Evolutionary conservation across 2,329 filamentous ascomycete species (phyloP).

Genomic region (Trichoderma polysporum): DNA sequence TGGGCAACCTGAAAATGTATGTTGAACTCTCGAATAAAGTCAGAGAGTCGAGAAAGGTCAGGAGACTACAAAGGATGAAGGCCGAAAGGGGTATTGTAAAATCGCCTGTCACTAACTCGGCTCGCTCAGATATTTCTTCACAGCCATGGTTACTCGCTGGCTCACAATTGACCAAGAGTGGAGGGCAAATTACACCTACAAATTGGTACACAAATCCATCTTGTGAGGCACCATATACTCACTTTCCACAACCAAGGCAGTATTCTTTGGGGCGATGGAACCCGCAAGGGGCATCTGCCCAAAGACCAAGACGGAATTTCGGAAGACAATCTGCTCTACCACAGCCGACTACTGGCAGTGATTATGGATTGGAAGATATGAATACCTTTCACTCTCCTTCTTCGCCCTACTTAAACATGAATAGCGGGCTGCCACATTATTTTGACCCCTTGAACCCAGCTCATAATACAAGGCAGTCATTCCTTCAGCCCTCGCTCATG

Average conservation of each 20-base stretch:
- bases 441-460: neutral
- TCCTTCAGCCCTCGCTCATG: neutral
- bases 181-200: too few species aligned
- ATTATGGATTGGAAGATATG: neutral
- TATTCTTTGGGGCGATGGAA: neutral
- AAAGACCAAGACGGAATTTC: neutral
- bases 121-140: neutral
- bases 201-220: too few species aligned
- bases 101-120: neutral
- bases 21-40: neutral
- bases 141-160: neutral
- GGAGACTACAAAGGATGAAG: neutral
- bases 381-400: neutral
- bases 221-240: neutral
- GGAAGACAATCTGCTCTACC: neutral
- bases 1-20: slow-evolving; percentile 27
- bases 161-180: neutral
- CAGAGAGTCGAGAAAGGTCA: neutral
- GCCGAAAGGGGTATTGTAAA: too few species aligned
- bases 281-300: neutral
- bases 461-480: neutral
- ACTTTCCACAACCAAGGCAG: neutral
- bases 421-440: neutral
- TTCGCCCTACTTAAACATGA: neutral
- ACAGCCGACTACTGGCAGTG: neutral